phyloP scores from a whole-genome alignment of 2,329 filamentous ascomycete genomes.

The Calonectria naviculata region DNA sequence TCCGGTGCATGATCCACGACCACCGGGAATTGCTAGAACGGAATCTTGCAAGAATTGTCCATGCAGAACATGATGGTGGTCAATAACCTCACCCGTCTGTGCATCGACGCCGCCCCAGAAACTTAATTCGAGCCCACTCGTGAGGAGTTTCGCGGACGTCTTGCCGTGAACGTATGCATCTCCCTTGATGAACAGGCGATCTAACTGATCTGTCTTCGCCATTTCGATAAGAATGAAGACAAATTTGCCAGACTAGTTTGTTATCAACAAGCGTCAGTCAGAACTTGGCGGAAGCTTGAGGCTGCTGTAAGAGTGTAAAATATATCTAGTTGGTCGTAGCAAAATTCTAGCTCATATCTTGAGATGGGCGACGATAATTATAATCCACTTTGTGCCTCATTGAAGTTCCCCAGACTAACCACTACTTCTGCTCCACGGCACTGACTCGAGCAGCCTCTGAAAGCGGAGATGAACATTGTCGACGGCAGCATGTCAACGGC shows the following conservation, averaged over 20 bases:
- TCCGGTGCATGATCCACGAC: constrained; percentile 21
- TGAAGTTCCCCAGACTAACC: no score
- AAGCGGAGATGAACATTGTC: not conserved
- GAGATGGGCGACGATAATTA: no score
- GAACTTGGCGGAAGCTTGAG: no score
- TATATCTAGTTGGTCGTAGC: no score
- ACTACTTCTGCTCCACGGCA: not conserved
- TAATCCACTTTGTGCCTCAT: not conserved
- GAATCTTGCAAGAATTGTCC: not conserved
- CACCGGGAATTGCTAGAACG: constrained; percentile 20
- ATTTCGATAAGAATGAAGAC: no score
- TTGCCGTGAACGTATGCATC: constrained; percentile 4
- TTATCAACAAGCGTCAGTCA: not conserved
- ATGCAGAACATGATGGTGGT: constrained; percentile 16
- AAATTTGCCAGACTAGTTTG: not conserved
- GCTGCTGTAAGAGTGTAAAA: no score
- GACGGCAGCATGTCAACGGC: not conserved
- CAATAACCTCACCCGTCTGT: constrained; percentile 20
- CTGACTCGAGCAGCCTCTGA: not conserved
- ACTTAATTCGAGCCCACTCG: constrained; percentile 18
- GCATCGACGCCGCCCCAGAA: constrained; percentile 23
- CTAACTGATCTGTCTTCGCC: not conserved
- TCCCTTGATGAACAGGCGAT: not conserved
- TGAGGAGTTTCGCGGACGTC: not conserved
- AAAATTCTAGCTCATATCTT: no score